Evolutionary conservation across 768 basidiomycete species (phyloP).

Genomic region (Daedaleopsis sinensis): DNA sequence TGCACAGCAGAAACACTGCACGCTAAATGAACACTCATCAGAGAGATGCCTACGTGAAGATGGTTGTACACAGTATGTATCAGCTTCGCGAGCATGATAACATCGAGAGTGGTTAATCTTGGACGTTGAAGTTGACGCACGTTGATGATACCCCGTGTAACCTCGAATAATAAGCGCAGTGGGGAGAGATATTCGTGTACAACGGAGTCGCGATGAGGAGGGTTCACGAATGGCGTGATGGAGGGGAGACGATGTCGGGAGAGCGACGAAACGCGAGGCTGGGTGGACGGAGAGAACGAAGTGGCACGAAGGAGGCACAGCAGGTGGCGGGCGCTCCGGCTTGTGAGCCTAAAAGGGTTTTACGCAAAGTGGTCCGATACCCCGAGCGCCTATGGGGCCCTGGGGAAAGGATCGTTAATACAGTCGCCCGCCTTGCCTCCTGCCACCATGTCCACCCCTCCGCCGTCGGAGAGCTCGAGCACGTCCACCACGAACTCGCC

Average conservation of each 20-base stretch:
- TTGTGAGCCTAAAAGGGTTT: neutral
- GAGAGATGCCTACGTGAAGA: too few relatives aligned
- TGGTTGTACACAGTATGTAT: too few relatives aligned
- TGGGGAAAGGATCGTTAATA: slow-evolving; percentile 7
- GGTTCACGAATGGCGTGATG: neutral
- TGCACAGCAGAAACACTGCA: too few relatives aligned
- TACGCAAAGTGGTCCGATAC: slow-evolving; percentile 22
- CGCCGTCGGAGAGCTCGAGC: slow-evolving; percentile 29
- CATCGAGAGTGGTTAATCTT: too few relatives aligned
- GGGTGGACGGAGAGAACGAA: neutral
- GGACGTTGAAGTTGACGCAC: too few relatives aligned
- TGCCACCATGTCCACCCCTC: slow-evolving; percentile 28
- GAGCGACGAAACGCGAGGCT: neutral
- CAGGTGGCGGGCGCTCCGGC: slow-evolving; percentile 14
- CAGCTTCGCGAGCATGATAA: too few relatives aligned
- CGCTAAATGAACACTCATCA: too few relatives aligned
- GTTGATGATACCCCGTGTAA: too few relatives aligned
- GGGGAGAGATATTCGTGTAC: too few relatives aligned
- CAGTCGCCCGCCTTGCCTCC: slow-evolving; percentile 11
- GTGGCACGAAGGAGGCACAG: neutral
- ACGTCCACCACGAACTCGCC: slow-evolving; percentile 30
- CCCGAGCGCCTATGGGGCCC: slow-evolving; percentile 6
- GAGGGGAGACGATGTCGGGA: too few relatives aligned
- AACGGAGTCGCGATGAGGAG: too few relatives aligned
- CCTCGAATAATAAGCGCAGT: too few relatives aligned